Conservation (phyloP, 2,329 filamentous ascomycete genomes). For the Paramyrothecium sp. region DNA sequence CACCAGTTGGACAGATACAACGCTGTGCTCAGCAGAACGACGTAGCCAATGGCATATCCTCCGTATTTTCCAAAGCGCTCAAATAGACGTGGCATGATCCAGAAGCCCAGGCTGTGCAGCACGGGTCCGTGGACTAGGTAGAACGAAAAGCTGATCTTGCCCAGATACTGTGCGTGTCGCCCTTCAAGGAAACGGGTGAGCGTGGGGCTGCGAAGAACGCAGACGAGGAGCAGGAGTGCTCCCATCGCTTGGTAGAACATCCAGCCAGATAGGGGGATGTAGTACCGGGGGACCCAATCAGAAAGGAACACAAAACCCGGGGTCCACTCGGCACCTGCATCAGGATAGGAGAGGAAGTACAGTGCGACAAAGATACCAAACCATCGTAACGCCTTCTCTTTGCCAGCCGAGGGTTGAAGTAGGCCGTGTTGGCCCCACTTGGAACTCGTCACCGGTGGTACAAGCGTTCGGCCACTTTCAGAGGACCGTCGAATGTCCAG, state of each 20-base stretch:
- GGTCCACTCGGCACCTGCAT: constrained; percentile 34
- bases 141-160: constrained; percentile 38
- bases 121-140: constrained; percentile 53
- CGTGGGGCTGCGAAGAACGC: constrained; percentile 28
- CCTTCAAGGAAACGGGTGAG: constrained; percentile 27
- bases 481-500: constrained; percentile 27
- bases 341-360: constrained; percentile 37
- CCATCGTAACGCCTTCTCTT: constrained; percentile 22
- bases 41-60: constrained; percentile 30
- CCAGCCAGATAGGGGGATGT: constrained; percentile 33
- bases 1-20: constrained; percentile 34
- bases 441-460: constrained; percentile 12
- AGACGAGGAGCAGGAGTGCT: constrained; percentile 32
- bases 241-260: constrained; percentile 38
- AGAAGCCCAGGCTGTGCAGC: constrained; percentile 58
- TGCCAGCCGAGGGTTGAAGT: constrained; percentile 8
- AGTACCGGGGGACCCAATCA: constrained; percentile 31
- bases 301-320: constrained; percentile 34
- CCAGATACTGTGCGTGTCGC: constrained; percentile 32
- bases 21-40: constrained; percentile 24
- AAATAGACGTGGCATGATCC: constrained; percentile 46
- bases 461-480: constrained; percentile 12
- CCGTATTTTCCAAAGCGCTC: constrained; percentile 27
- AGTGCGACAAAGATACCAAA: constrained; percentile 26
- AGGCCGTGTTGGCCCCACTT: constrained; percentile 6